A percentile compares a stretch with the other conserved stretches of the same genome.
phyloP scores from a whole-genome alignment of 257 asterid genomes.

The Solanum okadae region DNA sequence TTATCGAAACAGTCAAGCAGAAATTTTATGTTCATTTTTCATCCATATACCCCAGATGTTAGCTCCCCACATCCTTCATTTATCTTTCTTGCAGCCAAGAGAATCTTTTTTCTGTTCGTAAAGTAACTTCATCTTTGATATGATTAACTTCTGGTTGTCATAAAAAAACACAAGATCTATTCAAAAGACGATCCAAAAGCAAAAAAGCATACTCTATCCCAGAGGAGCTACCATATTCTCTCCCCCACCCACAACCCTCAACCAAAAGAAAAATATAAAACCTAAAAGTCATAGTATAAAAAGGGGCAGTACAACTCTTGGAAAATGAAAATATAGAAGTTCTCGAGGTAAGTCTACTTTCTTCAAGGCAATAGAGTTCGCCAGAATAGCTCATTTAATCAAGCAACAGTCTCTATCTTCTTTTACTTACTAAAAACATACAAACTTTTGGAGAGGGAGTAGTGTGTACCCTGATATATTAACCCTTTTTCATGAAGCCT shows the following conservation, averaged over 20 bases:
- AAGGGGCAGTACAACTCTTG: background rate
- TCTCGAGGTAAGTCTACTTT: background rate
- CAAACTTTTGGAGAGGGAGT: background rate
- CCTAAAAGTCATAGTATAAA: background rate
- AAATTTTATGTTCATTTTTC: background rate
- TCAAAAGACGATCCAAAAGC: background rate
- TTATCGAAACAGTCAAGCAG: background rate
- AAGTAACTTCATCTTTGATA: background rate
- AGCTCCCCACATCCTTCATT: background rate
- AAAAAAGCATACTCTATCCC: background rate
- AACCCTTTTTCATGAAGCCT: conserved; percentile 96
- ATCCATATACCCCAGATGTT: background rate
- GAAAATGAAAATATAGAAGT: background rate
- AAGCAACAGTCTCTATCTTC: background rate
- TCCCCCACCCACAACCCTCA: background rate
- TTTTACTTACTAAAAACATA: background rate
- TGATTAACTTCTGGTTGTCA: background rate
- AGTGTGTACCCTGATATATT: conserved; percentile 73
- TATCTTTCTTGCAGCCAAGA: background rate
- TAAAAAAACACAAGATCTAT: background rate
- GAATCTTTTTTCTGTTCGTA: background rate
- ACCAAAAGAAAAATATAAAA: background rate
- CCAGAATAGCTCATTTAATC: background rate
- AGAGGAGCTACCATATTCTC: background rate
- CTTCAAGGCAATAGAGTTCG: background rate